Evolutionary conservation across 345 rosid species (phyloP).

Genomic region (Eucalyptus albens): DNA sequence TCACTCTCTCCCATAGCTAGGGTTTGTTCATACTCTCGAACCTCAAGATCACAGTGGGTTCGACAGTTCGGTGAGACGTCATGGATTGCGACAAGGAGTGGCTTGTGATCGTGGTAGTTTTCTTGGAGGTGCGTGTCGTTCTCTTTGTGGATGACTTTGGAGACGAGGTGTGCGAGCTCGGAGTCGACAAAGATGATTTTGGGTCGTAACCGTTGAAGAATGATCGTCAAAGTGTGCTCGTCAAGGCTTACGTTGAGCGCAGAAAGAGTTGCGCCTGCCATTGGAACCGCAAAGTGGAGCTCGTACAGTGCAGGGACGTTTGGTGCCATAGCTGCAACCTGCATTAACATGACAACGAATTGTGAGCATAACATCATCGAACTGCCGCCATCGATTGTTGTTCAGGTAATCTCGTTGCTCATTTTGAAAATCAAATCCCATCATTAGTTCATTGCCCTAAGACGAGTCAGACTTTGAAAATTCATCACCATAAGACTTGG

Average conservation of each 20-base stretch:
- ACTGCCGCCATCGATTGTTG: no score
- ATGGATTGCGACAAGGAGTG: slow-evolving; percentile 13
- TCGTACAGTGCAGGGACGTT: no score
- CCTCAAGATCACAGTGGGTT: background rate
- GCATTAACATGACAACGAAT: no score
- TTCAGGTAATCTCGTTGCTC: no score
- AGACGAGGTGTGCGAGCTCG: background rate
- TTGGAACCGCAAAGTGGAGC: slow-evolving; percentile 14
- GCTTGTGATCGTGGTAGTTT: background rate
- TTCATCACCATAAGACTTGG: no score
- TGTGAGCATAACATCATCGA: background rate
- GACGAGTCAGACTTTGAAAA: no score
- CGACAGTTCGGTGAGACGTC: background rate
- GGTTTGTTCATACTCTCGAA: slow-evolving; percentile 10
- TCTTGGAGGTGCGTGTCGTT: background rate
- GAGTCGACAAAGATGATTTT: slow-evolving; percentile 35
- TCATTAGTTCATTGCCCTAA: no score
- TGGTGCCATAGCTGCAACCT: no score
- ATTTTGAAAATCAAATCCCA: no score
- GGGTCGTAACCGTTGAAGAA: slow-evolving; percentile 12
- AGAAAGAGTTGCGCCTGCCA: slow-evolving; percentile 30
- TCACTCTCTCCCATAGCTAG: slow-evolving; percentile 6
- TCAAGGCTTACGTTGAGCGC: slow-evolving; percentile 27
- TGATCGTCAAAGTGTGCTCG: slow-evolving; percentile 8
- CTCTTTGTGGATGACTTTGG: background rate